A percentile compares a stretch with the other conserved stretches of the same genome.
Evolutionary conservation across 257 asterid genomes (phyloP).

Genomic region (Voacanga thouarsii): DNA sequence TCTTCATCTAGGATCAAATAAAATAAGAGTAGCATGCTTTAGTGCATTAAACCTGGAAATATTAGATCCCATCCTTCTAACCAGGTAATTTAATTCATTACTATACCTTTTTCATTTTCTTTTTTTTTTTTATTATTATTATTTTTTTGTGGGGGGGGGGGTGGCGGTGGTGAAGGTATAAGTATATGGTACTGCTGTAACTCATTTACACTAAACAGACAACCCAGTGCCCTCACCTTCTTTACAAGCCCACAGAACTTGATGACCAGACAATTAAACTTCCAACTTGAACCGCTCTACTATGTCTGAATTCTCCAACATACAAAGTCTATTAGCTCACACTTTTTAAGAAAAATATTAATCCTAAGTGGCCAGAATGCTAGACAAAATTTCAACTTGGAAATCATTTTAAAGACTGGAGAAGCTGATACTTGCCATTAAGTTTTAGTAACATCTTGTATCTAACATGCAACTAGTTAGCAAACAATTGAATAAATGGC

Average conservation of each 20-base stretch:
- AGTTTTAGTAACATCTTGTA: neutral
- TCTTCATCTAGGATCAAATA: neutral
- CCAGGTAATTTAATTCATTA: no score
- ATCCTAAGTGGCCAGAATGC: neutral
- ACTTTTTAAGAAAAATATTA: no score
- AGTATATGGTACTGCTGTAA: no score
- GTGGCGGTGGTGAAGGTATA: no score
- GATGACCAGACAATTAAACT: neutral
- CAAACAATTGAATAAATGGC: neutral
- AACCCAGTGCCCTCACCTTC: neutral
- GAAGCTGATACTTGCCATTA: neutral
- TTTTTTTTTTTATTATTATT: no score
- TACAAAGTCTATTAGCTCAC: neutral
- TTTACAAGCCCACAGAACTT: neutral
- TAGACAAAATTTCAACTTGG: neutral
- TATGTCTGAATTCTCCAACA: neutral
- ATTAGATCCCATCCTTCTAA: neutral
- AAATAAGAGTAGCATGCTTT: neutral
- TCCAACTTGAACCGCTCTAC: neutral
- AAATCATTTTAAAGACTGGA: no score
- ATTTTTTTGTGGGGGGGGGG: no score
- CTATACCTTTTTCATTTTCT: no score
- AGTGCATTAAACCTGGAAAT: neutral
- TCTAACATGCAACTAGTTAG: neutral
- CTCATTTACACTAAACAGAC: neutral